Evolutionary conservation across 2,329 filamentous ascomycete species (phyloP).

Genomic region (Thyridium curvatum): DNA sequence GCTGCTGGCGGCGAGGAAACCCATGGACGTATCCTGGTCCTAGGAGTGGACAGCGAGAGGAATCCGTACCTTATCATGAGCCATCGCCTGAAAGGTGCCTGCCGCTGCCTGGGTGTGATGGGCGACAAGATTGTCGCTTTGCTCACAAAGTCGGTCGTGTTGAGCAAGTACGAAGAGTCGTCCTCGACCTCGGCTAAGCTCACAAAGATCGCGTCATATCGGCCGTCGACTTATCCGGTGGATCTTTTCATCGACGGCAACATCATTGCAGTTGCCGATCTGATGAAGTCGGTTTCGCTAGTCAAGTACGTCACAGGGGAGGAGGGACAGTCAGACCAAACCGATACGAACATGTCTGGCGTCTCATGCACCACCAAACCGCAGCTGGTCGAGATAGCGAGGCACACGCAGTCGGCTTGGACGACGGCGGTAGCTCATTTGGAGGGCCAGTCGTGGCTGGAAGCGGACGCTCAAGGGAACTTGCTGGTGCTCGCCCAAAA

Average conservation of each 20-base stretch:
- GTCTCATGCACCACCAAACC: constrained; percentile 15
- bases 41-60: constrained; percentile 73
- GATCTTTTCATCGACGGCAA: constrained; percentile 70
- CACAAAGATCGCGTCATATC: constrained; percentile 67
- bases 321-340: constrained; percentile 13
- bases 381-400: constrained; percentile 64
- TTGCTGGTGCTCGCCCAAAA: constrained; percentile 75
- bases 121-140: constrained; percentile 76
- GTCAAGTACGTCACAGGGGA: constrained; percentile 61
- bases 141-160: constrained; percentile 77
- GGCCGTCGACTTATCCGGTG: constrained; percentile 77
- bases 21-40: constrained; percentile 75
- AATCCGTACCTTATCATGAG: constrained; percentile 67
- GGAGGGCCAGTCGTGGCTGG: constrained; percentile 68
- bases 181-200: constrained; percentile 52
- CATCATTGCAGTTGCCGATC: constrained; percentile 76
- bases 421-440: constrained; percentile 70
- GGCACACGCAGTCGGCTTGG: constrained; percentile 80
- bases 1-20: constrained; percentile 34
- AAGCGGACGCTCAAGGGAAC: constrained; percentile 84
- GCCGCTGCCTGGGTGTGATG: constrained; percentile 70
- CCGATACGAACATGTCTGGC: constrained; percentile 32
- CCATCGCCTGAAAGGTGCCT: constrained; percentile 69
- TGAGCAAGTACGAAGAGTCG: constrained; percentile 50
- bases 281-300: constrained; percentile 88